A percentile compares a stretch with the other conserved stretches of the same genome.
Conservation (phyloP, 768 basidiomycete species). For the Cystofilobasidium bisporidii region DNA sequence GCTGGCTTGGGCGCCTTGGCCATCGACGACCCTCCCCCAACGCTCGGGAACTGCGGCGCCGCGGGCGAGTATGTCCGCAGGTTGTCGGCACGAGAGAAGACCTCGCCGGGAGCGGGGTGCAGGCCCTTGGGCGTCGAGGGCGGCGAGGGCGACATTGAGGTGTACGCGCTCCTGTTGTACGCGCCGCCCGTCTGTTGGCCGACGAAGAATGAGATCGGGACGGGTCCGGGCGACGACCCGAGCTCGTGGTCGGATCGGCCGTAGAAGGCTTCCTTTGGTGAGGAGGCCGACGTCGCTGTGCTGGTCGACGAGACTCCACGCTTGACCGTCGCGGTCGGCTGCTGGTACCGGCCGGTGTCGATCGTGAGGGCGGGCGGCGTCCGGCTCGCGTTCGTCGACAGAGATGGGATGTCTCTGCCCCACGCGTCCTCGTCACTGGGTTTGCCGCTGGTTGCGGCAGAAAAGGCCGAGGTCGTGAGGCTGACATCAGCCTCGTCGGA, state of each 20-base stretch:
- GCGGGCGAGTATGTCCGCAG: background rate
- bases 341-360: background rate
- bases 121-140: slow-evolving; percentile 2
- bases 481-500: background rate
- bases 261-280: slow-evolving; percentile 3
- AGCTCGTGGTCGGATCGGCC: slow-evolving; percentile 10
- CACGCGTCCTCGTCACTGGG: too few relatives aligned
- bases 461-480: background rate
- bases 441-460: background rate
- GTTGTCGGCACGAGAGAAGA: background rate
- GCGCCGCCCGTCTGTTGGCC: background rate
- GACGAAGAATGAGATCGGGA: slow-evolving; percentile 24
- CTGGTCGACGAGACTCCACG: background rate
- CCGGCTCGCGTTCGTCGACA: background rate
- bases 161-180: background rate
- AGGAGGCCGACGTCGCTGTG: background rate
- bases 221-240: background rate
- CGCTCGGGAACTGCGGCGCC: background rate
- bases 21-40: too few relatives aligned
- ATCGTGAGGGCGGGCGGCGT: background rate
- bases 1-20: background rate
- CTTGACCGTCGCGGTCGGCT: background rate
- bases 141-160: background rate
- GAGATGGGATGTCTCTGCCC: background rate
- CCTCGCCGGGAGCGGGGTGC: background rate